Percentiles rank a stretch among this genome's conserved stretches.
These are phyloP conservation scores for Umbelopsis sp. DNA, from an alignment of 192 early-diverging fungal genomes.

Conservation along the genomic window DNA sequence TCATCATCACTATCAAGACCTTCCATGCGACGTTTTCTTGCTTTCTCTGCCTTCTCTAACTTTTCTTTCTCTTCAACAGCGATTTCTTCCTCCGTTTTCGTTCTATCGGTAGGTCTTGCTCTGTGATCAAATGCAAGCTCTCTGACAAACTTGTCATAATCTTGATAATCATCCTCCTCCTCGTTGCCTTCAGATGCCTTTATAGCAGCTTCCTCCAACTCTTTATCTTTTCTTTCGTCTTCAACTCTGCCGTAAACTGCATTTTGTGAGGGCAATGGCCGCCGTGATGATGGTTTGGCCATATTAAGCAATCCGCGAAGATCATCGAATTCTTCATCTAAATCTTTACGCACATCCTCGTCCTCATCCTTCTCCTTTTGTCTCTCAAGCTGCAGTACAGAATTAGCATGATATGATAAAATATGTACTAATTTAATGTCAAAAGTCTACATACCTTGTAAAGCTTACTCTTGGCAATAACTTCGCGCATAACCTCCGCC, in stretches of 20 bases:
- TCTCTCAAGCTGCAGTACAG: conserved; percentile 64
- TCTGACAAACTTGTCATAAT: conserved; percentile 84
- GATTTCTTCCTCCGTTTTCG: conserved; percentile 93
- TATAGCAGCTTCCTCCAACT: conserved; percentile 26
- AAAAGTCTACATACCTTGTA: conserved; percentile 64
- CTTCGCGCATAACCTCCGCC: conserved; percentile 95
- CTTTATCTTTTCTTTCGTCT: conserved; percentile 29
- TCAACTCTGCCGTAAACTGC: conserved; percentile 31
- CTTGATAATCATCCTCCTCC: conserved; percentile 50
- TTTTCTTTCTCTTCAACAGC: conserved; percentile 82
- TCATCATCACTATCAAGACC: conserved; percentile 68
- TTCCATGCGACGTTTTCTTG: conserved; percentile 81
- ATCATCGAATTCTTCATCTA: conserved; percentile 88
- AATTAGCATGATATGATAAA: not conserved
- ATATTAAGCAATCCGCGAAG: conserved; percentile 73
- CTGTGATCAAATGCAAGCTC: conserved; percentile 85
- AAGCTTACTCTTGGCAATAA: conserved; percentile 96
- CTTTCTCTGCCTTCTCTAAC: conserved; percentile 85
- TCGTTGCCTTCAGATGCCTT: conserved; percentile 31
- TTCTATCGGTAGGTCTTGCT: conserved; percentile 84
- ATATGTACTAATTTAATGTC: not conserved
- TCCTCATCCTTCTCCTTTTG: conserved; percentile 88
- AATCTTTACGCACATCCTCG: conserved; percentile 73
- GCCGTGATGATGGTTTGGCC: conserved; percentile 41
- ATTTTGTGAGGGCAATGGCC: conserved; percentile 46